Evolutionary conservation across 2,329 filamentous ascomycete species (phyloP).

Genomic region (Scedosporium boydii): DNA sequence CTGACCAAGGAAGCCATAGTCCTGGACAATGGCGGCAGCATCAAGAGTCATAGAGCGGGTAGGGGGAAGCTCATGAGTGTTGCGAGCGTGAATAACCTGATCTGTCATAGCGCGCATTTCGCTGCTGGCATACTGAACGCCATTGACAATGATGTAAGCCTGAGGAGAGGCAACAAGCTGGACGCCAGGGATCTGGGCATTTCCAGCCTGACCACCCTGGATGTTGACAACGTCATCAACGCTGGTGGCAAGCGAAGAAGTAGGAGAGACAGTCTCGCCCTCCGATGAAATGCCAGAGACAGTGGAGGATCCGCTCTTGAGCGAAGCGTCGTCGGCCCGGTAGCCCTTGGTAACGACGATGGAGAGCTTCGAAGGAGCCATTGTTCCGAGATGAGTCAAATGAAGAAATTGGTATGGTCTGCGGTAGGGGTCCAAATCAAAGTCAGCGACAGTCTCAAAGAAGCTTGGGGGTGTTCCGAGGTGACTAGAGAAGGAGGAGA

Average conservation of each 20-base stretch:
- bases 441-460: no score
- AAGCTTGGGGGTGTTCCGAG: no score
- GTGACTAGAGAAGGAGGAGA: no score
- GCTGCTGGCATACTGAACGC: conserved; percentile 7
- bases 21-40: conserved; percentile 17
- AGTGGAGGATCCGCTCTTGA: not conserved
- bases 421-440: no score
- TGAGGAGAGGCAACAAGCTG: no score
- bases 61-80: conserved; percentile 20
- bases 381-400: no score
- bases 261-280: not conserved
- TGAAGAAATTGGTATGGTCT: no score
- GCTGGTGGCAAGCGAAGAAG: not conserved
- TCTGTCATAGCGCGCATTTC: conserved; percentile 22
- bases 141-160: not conserved
- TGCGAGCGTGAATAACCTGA: conserved; percentile 20
- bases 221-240: not conserved
- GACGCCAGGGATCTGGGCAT: no score
- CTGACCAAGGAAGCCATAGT: conserved; percentile 19
- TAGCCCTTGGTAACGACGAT: not conserved
- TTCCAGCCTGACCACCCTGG: not conserved
- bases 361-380: not conserved
- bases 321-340: not conserved
- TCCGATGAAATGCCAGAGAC: not conserved
- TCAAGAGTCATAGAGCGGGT: conserved; percentile 19